Conservation (phyloP, 1,284 basidiomycete species). For the Irpex sp. region DNA sequence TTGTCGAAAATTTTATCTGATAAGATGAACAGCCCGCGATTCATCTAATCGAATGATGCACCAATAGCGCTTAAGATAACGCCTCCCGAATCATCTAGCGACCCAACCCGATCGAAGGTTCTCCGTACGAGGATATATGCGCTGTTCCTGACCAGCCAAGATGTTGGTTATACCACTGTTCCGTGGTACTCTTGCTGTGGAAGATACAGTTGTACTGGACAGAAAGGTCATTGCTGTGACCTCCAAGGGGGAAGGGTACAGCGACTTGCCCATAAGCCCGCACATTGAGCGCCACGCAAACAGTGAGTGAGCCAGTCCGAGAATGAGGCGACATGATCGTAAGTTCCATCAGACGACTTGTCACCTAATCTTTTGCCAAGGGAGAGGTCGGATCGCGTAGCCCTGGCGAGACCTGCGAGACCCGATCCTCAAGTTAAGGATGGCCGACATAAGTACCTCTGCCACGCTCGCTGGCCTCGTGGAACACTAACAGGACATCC, state of each 20-base stretch:
- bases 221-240: too few species aligned
- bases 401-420: not conserved
- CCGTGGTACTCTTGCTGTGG: too few species aligned
- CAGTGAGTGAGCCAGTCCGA: not conserved
- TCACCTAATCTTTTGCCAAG: not conserved
- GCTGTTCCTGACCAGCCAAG: not conserved
- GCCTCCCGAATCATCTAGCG: not conserved
- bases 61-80: not conserved
- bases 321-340: not conserved
- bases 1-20: slow-evolving; percentile 5
- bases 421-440: not conserved
- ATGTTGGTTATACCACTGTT: not conserved
- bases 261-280: not conserved
- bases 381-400: not conserved
- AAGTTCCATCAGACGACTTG: not conserved
- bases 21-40: slow-evolving; percentile 35
- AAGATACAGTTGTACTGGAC: too few species aligned
- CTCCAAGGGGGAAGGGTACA: not conserved
- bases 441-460: too few species aligned
- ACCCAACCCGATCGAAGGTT: not conserved
- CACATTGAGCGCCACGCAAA: not conserved
- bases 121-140: not conserved
- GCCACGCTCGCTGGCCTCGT: not conserved
- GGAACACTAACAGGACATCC: not conserved
- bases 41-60: slow-evolving; percentile 29